Conservation (phyloP, 345 rosid species). For the Ricinus communis region DNA sequence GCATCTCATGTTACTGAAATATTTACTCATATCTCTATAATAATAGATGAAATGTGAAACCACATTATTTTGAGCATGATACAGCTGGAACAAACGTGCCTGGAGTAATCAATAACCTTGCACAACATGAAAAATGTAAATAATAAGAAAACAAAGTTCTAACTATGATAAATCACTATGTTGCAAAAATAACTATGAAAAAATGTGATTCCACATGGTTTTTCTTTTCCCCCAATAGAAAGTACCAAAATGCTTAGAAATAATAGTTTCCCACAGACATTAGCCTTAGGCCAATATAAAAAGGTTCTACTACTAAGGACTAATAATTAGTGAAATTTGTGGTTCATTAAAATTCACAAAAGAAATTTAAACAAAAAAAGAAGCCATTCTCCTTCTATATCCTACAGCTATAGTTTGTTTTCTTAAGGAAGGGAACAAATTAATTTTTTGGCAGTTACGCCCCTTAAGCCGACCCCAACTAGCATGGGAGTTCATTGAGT, state of each 20-base stretch:
- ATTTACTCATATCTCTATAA: neutral
- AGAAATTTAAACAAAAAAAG: too few species aligned
- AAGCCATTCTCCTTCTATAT: too few species aligned
- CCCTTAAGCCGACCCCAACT: too few species aligned
- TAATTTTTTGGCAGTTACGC: neutral
- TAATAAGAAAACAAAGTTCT: too few species aligned
- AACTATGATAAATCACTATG: too few species aligned
- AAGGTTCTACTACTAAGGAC: neutral
- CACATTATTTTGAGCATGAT: neutral
- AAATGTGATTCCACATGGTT: too few species aligned
- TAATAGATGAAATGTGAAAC: neutral
- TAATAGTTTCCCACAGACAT: neutral
- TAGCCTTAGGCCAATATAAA: neutral
- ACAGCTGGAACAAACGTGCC: neutral
- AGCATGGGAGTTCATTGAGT: too few species aligned
- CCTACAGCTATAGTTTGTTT: neutral
- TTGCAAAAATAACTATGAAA: too few species aligned
- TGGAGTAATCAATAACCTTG: neutral
- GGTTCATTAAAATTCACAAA: too few species aligned
- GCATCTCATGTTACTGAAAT: neutral
- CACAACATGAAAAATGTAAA: neutral
- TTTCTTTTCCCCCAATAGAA: too few species aligned
- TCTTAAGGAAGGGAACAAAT: neutral
- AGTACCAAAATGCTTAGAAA: neutral
- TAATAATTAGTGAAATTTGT: neutral